phyloP scores from a whole-genome alignment of 129 eudicot genomes.

The Artemisia argyi region DNA sequence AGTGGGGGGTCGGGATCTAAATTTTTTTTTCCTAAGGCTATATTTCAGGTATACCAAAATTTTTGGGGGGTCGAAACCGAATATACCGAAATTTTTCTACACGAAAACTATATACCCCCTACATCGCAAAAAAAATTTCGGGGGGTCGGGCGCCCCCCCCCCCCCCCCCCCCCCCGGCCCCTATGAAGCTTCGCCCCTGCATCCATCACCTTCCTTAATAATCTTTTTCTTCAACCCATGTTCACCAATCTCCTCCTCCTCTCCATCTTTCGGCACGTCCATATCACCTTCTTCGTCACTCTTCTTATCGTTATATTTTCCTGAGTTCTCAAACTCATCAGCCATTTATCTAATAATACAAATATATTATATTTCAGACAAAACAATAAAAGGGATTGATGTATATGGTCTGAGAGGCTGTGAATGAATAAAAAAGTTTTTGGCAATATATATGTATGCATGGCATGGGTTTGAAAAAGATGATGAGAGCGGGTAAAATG shows the following conservation, averaged over 20 bases:
- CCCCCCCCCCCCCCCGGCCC: too few species aligned
- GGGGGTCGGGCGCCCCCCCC: too few species aligned
- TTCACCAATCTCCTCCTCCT: constrained; percentile 34
- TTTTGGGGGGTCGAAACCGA: too few species aligned
- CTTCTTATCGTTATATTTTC: constrained; percentile 10
- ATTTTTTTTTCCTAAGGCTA: too few species aligned
- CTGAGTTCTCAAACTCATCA: constrained; percentile 21
- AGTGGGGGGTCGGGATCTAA: too few species aligned
- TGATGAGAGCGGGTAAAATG: constrained; percentile 31
- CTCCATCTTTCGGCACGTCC: constrained; percentile 9
- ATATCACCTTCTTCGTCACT: constrained; percentile 7
- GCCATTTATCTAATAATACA: constrained; percentile 32
- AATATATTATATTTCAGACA: constrained; percentile 10
- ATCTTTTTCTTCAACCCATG: constrained; percentile 36
- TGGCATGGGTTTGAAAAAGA: constrained; percentile 35
- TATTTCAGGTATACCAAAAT: too few species aligned
- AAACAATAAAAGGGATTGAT: constrained; percentile 17
- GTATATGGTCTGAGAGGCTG: constrained; percentile 43
- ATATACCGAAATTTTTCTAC: too few species aligned
- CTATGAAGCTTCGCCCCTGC: too few species aligned
- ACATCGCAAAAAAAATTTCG: too few species aligned
- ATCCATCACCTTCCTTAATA: constrained; percentile 38
- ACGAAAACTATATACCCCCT: too few species aligned
- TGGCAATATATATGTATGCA: constrained; percentile 11
- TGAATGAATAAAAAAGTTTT: constrained; percentile 28